phyloP scores from a whole-genome alignment of 2,329 filamentous ascomycete species.

The Hymenoscyphus fraxineus region DNA sequence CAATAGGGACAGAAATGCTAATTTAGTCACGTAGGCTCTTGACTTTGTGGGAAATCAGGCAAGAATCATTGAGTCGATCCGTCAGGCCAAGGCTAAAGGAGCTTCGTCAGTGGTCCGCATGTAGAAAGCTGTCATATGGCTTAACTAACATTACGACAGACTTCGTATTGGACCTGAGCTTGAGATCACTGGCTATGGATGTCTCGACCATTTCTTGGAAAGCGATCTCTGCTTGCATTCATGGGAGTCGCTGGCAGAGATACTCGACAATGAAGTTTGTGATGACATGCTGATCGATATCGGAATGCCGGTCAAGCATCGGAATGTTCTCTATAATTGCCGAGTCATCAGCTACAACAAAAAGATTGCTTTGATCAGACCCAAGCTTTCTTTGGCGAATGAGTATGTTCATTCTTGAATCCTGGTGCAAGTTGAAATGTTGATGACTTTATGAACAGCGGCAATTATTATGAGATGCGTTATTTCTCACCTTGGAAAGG shows the following conservation, averaged over 20 bases:
- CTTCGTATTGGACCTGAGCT: slow-evolving; percentile 47
- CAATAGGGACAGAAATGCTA: neutral
- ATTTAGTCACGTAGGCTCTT: neutral
- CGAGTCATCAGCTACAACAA: slow-evolving; percentile 62
- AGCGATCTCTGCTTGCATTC: slow-evolving; percentile 54
- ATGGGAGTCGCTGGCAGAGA: slow-evolving; percentile 59
- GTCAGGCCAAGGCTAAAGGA: slow-evolving; percentile 49
- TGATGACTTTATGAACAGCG: slow-evolving; percentile 32
- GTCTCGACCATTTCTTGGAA: slow-evolving; percentile 51
- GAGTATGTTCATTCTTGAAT: slow-evolving; percentile 38
- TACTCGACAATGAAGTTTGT: slow-evolving; percentile 56
- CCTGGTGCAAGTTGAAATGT: neutral
- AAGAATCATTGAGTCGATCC: slow-evolving; percentile 57
- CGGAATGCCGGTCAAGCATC: slow-evolving; percentile 59
- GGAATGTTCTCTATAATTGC: slow-evolving; percentile 62
- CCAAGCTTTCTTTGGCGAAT: slow-evolving; percentile 68
- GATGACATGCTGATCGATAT: slow-evolving; percentile 65
- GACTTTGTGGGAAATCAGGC: slow-evolving; percentile 58
- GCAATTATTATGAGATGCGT: slow-evolving; percentile 59
- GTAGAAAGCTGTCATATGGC: neutral
- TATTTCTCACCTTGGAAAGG: slow-evolving; percentile 60
- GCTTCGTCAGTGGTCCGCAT: slow-evolving; percentile 36
- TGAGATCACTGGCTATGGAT: slow-evolving; percentile 47
- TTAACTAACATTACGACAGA: neutral
- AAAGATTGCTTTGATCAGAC: slow-evolving; percentile 67